Evolutionary conservation across 139 green algal species (phyloP), one percentile per base, ranked within the genome.

Genomic region (Spirogloea muscicola): DNA sequence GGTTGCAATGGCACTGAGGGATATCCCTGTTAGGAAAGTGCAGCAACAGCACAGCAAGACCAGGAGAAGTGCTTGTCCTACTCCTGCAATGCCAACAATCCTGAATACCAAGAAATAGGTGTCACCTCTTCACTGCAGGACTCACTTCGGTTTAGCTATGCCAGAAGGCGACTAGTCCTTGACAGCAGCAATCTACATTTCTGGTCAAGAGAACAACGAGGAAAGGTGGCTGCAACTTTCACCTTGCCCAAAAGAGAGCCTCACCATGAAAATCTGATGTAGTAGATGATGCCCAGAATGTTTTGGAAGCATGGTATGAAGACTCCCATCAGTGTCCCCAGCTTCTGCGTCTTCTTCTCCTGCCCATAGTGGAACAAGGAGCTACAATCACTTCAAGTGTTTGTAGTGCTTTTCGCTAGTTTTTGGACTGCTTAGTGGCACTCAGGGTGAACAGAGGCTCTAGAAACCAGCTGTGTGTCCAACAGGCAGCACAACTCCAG

Each of bases 221-320:
- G 10, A 10, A 25, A 10, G 43, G 13, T 13, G 13, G 43, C 43
- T 25, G 43, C 43, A 51, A 16, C 43, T 16, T 10, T 51, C 43
- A 10, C 43, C 16, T 51, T 51, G 43, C 10, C 10, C 10, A 16
- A 10, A 51, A 62, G 52, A 62, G 21, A n/a, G 21, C 39, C 70
- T 64, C 61, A 80, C 72, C 72, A 80, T 18, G 72, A 80, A 27
- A 80, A 34, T 62, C 72, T 72, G 42, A 84, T 83, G 42, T 58
- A 84, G 16, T 83, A 58, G 27, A 84, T 83, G 33, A 84, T 84
- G n/a, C 77, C 77, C 48, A 84, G 36, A 4, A 84, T 84, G 59
- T 84, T 84, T 69, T 84, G 77, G 34, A 84, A 29, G 51, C 77
- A 84, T 16, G 77, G 77, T 9, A 84, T 73, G 55, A 84, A 79